A percentile compares a stretch with the other conserved stretches of the same genome.
Evolutionary conservation across 179 eudicot genomes (phyloP).

Genomic region (Gypsophila paniculata): DNA sequence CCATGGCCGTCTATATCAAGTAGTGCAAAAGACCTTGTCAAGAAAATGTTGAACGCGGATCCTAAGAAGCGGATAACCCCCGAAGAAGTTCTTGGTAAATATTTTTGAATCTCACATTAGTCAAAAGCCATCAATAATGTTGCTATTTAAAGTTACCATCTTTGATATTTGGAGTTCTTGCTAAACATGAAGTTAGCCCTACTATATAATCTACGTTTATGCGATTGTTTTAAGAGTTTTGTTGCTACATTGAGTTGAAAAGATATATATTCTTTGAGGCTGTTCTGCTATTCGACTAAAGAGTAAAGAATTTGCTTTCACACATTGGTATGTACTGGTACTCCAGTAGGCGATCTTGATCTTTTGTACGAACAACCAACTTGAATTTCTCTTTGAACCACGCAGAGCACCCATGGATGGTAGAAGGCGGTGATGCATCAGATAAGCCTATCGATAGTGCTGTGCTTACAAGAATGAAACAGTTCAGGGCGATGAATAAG

Average conservation of each 20-base stretch:
- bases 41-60: constrained; percentile 57
- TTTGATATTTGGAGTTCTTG: too few species aligned
- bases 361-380: constrained; percentile 2
- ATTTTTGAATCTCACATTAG: not conserved
- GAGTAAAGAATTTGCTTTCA: not conserved
- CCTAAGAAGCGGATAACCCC: constrained; percentile 63
- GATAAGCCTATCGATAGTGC: constrained; percentile 94
- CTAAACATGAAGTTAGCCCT: not conserved
- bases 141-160: not conserved
- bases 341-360: not conserved
- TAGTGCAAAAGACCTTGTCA: constrained; percentile 69
- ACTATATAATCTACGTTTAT: not conserved
- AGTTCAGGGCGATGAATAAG: constrained; percentile 96
- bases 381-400: constrained; percentile 18
- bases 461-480: constrained; percentile 93
- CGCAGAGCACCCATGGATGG: constrained; percentile 88
- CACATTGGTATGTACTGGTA: not conserved
- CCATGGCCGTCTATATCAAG: constrained; percentile 79
- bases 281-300: not conserved
- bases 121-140: not conserved
- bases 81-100: constrained; percentile 67
- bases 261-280: not conserved
- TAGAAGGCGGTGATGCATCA: constrained; percentile 80
- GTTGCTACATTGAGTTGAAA: not conserved
- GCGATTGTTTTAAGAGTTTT: not conserved